Percentiles rank a stretch among this genome's conserved stretches.
Conservation (phyloP, 345 rosid species). For the Garcia nutans region DNA sequence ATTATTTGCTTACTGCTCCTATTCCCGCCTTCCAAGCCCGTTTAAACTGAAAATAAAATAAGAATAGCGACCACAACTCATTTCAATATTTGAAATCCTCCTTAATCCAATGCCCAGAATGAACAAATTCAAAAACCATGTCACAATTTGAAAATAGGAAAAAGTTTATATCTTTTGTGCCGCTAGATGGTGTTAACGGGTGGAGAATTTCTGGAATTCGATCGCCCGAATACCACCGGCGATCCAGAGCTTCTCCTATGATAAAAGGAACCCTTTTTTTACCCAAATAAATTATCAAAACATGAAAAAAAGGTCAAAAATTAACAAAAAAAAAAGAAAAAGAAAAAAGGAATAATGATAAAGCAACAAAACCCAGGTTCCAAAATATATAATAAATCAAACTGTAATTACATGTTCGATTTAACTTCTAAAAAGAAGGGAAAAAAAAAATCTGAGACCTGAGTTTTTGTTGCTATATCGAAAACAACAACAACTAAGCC, state of each 20-base stretch:
- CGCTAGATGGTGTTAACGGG: neutral
- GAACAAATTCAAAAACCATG: neutral
- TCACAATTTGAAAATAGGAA: too few species aligned
- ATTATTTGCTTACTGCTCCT: neutral
- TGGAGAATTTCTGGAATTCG: neutral
- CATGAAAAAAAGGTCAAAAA: too few species aligned
- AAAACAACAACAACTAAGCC: too few species aligned
- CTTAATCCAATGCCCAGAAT: neutral
- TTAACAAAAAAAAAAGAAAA: neutral
- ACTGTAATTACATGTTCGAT: slow-evolving; percentile 23
- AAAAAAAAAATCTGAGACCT: slow-evolving; percentile 13
- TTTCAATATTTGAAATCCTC: neutral
- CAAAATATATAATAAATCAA: slow-evolving; percentile 6
- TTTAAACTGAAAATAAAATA: neutral
- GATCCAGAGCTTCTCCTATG: slow-evolving; percentile 7
- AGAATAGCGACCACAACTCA: too few species aligned
- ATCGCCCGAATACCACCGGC: slow-evolving; percentile 25
- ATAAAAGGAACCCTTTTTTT: too few species aligned
- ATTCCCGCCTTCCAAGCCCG: neutral
- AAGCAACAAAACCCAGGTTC: too few species aligned
- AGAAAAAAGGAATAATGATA: too few species aligned
- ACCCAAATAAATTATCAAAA: too few species aligned
- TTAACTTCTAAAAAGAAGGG: neutral
- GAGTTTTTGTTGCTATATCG: neutral
- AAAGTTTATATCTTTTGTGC: neutral